Percentiles rank a stretch among this genome's conserved stretches.
These are phyloP conservation scores for Aspergillus persii DNA, from an alignment of 2,329 filamentous ascomycete genomes.

Conservation along the genomic window DNA sequence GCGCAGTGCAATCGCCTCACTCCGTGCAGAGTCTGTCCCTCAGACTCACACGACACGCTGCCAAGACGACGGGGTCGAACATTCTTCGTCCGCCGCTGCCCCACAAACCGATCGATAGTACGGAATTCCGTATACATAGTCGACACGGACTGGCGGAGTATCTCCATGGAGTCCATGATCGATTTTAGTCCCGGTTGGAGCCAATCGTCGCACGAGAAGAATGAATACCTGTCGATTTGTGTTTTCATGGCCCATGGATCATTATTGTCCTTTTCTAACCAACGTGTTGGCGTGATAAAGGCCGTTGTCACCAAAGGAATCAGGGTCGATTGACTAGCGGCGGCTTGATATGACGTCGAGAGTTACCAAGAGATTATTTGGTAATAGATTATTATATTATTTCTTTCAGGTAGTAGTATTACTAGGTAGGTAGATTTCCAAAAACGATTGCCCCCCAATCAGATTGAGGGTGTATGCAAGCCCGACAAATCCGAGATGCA, in stretches of 20 bases:
- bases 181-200: too few relatives aligned
- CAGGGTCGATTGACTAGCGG: too few relatives aligned
- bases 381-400: too few relatives aligned
- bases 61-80: conserved; percentile 5
- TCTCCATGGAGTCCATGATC: not conserved
- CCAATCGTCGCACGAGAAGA: too few relatives aligned
- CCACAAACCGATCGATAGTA: not conserved
- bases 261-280: not conserved
- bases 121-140: not conserved
- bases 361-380: not conserved
- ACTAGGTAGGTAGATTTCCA: not conserved
- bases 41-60: conserved; percentile 11
- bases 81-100: not conserved
- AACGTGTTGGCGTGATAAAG: too few relatives aligned
- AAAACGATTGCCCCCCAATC: not conserved
- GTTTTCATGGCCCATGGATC: not conserved
- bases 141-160: not conserved
- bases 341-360: not conserved
- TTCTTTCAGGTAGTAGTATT: too few relatives aligned
- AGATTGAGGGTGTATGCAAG: not conserved
- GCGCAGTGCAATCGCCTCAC: not conserved
- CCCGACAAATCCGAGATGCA: not conserved
- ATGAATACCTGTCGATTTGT: too few relatives aligned
- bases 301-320: too few relatives aligned
- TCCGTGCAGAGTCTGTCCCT: not conserved